Evolutionary conservation across 129 eudicot species (phyloP).

Genomic region (Tagetes erecta): DNA sequence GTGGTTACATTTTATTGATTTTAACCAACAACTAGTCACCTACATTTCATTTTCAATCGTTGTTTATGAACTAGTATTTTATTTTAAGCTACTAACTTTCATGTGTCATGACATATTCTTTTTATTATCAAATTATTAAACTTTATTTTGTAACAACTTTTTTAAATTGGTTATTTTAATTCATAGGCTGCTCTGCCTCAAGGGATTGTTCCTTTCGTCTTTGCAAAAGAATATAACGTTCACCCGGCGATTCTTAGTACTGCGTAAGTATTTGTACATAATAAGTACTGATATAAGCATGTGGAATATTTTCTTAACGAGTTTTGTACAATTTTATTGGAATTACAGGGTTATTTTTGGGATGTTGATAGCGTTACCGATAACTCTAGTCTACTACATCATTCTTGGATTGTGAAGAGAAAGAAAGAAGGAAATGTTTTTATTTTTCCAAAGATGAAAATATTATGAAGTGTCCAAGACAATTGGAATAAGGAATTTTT

Average conservation of each 20-base stretch:
- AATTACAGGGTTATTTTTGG: slow-evolving; percentile 88
- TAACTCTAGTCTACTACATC: slow-evolving; percentile 85
- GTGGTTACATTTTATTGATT: background rate
- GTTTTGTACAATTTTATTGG: background rate
- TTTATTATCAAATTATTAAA: background rate
- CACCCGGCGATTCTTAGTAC: slow-evolving; percentile 95
- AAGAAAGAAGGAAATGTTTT: slow-evolving; percentile 5
- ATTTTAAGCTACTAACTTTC: slow-evolving; percentile 18
- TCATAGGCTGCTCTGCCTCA: slow-evolving; percentile 93
- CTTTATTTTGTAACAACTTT: background rate
- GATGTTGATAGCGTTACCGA: slow-evolving; percentile 94
- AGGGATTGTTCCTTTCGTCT: slow-evolving; percentile 97
- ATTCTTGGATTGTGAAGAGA: slow-evolving; percentile 60
- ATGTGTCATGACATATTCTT: slow-evolving; percentile 19
- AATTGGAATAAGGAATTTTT: slow-evolving; percentile 40
- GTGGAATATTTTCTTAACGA: background rate
- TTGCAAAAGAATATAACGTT: slow-evolving; percentile 93
- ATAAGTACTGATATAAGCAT: background rate
- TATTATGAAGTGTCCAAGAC: slow-evolving; percentile 23
- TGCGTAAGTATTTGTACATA: slow-evolving; percentile 53
- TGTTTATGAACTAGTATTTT: background rate
- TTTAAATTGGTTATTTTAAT: slow-evolving; percentile 11
- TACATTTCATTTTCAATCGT: slow-evolving; percentile 17
- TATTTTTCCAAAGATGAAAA: slow-evolving; percentile 4
- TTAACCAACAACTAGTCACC: slow-evolving; percentile 36